Base-by-base conservation (phyloP, 208 protist genomes). In the Pavlovales sp. region DNA sequence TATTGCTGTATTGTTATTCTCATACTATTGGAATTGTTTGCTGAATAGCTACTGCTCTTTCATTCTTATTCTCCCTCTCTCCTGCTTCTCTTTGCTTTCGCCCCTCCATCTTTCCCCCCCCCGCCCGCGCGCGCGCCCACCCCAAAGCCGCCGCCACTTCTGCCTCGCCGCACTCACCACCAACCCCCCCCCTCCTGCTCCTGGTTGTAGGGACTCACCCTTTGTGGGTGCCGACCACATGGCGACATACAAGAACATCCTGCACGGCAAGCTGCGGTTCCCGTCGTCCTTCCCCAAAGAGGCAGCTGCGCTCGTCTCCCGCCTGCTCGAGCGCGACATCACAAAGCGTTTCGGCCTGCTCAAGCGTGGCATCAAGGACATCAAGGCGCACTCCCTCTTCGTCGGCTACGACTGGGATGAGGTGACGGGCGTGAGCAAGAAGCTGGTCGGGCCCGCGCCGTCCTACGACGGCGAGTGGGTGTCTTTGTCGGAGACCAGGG, bases 171-270 rank as follows among this genome's bases (percentile, higher is more conserved):
- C 75, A 47, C 81, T 85, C 37, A 85, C 71, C n/a, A n/a, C n/a
- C n/a, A n/a, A n/a, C n/a, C n/a, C n/a, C n/a, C n/a, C n/a, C n/a
- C n/a, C n/a, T n/a, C n/a, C n/a, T n/a, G n/a, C n/a, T n/a, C n/a
- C n/a, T n/a, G n/a, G n/a, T n/a, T n/a, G n/a, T 67, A 67, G 83
- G 67, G 28, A 79, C 67, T 87, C 83, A 67, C 83, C 83, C 34
- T 87, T 87, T 30, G 67, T 46, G 67, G 83, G 39, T 0, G 67
- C 78, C 40, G 83, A 87, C 40, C 57, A 77, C 39, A 22, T 87
- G 5, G 39, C 37, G 18, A 87, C 83, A 18, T 87, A 87, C 71
- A 57, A 87, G 39, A 87, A 87, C 32, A 87, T 87, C 41, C 41
- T 87, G 30, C 28, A 87, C 37, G 67, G 67, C 39, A 87, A 34